Evolutionary conservation across 164 flowering plant genomes (phyloP).

Genomic region (Platanus orientalis): DNA sequence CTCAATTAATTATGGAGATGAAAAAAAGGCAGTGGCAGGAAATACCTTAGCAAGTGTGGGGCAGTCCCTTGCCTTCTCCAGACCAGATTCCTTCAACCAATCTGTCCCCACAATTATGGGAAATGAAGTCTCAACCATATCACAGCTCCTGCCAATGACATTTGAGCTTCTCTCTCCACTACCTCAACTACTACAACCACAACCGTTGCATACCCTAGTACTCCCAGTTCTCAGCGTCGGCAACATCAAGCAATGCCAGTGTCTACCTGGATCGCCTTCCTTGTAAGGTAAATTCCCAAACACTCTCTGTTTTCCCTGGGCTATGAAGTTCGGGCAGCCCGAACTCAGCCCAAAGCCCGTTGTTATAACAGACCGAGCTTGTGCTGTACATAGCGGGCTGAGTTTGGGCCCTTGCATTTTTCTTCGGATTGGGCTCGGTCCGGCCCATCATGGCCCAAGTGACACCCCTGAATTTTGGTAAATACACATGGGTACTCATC

Average conservation of each 20-base stretch:
- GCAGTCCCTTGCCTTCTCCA: constrained; percentile 68
- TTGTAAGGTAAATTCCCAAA: constrained; percentile 57
- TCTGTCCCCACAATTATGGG: constrained; percentile 34
- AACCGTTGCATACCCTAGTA: constrained; percentile 20
- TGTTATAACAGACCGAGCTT: too few species aligned
- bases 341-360: too few species aligned
- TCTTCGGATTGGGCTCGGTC: too few species aligned
- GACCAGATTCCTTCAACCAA: constrained; percentile 49
- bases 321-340: too few species aligned
- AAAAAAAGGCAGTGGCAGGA: constrained; percentile 38
- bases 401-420: too few species aligned
- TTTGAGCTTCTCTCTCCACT: constrained; percentile 33
- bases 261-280: constrained; percentile 51
- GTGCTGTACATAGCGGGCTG: too few species aligned
- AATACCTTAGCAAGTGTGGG: constrained; percentile 30
- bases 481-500: too few species aligned
- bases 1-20: constrained; percentile 42
- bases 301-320: constrained; percentile 44
- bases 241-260: constrained; percentile 43
- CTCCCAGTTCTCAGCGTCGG: constrained; percentile 38
- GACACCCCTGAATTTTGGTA: too few species aligned
- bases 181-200: constrained; percentile 10
- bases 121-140: constrained; percentile 44
- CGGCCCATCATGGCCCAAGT: too few species aligned
- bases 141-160: constrained; percentile 24